Conservation (phyloP, 2,329 filamentous ascomycete genomes). For the Diplocarpon rosae region DNA sequence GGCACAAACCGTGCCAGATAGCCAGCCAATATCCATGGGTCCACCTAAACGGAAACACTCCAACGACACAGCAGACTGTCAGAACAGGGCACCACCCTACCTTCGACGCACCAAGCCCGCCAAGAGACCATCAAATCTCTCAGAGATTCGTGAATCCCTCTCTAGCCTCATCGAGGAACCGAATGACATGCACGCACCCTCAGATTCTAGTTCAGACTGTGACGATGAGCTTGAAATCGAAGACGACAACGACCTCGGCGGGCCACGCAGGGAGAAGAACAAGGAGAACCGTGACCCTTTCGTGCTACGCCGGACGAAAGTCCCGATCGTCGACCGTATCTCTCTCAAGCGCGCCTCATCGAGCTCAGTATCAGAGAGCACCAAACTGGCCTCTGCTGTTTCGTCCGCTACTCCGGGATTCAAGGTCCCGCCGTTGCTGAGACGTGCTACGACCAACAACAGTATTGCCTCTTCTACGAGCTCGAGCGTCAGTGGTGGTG, state of each 20-base stretch:
- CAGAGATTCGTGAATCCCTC: conserved; percentile 73
- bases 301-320: conserved; percentile 30
- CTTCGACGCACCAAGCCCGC: conserved; percentile 48
- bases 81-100: conserved; percentile 45
- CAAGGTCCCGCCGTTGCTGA: conserved; percentile 59
- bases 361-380: conserved; percentile 25
- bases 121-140: conserved; percentile 61
- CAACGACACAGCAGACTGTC: conserved; percentile 30
- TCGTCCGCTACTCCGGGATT: conserved; percentile 36
- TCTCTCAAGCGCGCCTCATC: conserved; percentile 50
- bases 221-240: conserved; percentile 43
- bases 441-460: conserved; percentile 60
- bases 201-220: conserved; percentile 42
- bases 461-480: conserved; percentile 30
- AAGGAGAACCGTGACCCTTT: conserved; percentile 27
- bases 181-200: conserved; percentile 34
- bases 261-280: conserved; percentile 18
- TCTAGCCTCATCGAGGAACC: conserved; percentile 73
- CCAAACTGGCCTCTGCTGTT: conserved; percentile 46
- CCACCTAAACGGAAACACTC: conserved; percentile 32
- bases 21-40: conserved; percentile 34
- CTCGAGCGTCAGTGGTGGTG: conserved; percentile 16
- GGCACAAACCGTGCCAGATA: conserved; percentile 34
- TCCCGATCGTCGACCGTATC: conserved; percentile 60
- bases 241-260: conserved; percentile 34